Conservation (phyloP, 2,329 filamentous ascomycete genomes). For the Ilyonectria robusta region DNA sequence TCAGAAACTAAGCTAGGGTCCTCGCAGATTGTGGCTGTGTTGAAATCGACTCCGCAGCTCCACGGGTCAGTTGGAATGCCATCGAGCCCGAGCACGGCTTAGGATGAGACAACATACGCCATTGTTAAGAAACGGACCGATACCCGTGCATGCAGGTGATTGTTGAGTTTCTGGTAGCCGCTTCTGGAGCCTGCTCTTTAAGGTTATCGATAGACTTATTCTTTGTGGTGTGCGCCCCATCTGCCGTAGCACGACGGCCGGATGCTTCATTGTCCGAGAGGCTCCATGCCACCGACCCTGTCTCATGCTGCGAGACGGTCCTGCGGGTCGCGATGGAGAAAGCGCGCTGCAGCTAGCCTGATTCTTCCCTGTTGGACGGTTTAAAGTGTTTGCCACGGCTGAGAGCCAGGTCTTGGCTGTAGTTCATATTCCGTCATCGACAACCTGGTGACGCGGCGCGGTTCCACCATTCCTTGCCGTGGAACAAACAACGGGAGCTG, state of each 20-base stretch:
- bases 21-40: neutral
- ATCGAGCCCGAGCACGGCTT: slow-evolving; percentile 1
- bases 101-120: slow-evolving; percentile 14
- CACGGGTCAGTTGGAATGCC: slow-evolving; percentile 16
- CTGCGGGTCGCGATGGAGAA: slow-evolving; percentile 8
- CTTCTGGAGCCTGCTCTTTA: slow-evolving; percentile 26
- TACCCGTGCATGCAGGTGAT: neutral
- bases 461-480: slow-evolving; percentile 35
- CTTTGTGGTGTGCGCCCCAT: slow-evolving; percentile 11
- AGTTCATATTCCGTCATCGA: slow-evolving; percentile 17
- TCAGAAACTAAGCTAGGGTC: neutral
- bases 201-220: slow-evolving; percentile 44
- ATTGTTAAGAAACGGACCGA: slow-evolving; percentile 20
- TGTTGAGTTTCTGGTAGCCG: slow-evolving; percentile 2
- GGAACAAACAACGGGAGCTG: neutral
- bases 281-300: neutral
- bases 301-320: neutral
- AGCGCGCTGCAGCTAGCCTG: slow-evolving; percentile 36
- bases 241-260: slow-evolving; percentile 5
- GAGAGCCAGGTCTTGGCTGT: slow-evolving; percentile 6
- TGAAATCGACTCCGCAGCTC: neutral
- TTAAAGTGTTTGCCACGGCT: slow-evolving; percentile 13
- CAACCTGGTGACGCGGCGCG: slow-evolving; percentile 38
- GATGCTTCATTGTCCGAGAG: slow-evolving; percentile 4
- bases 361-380: slow-evolving; percentile 21